A percentile compares a stretch with the other conserved stretches of the same genome.
phyloP scores from a whole-genome alignment of 306 rosid species.

The Acacia crassicarpa region DNA sequence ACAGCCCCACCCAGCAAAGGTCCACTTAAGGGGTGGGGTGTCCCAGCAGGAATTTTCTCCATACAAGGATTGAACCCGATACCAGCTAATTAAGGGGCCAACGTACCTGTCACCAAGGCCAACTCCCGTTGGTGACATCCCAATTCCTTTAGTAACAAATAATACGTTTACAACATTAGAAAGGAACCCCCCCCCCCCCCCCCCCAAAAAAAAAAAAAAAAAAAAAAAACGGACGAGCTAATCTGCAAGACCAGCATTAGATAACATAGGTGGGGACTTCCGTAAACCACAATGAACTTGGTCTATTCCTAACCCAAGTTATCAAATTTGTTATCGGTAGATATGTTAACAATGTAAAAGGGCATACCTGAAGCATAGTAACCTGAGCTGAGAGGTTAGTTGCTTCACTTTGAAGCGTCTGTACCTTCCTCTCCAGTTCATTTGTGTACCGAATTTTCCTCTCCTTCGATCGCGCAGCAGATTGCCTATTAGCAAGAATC shows the following conservation, averaged over 20 bases:
- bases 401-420: conserved; percentile 94
- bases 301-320: background rate
- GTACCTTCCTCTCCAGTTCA: conserved; percentile 96
- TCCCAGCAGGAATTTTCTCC: no score
- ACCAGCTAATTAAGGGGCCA: no score
- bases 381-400: conserved; percentile 94
- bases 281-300: conserved; percentile 18
- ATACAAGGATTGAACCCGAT: no score
- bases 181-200: background rate
- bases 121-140: background rate
- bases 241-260: conserved; percentile 16
- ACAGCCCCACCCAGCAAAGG: no score
- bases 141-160: background rate
- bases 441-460: conserved; percentile 81
- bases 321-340: conserved; percentile 20
- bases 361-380: conserved; percentile 81
- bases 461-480: conserved; percentile 98
- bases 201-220: no score
- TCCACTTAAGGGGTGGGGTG: no score
- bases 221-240: background rate
- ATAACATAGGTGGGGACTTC: conserved; percentile 16
- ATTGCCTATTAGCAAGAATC: conserved; percentile 94
- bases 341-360: conserved; percentile 1
- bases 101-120: no score
- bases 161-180: conserved; percentile 1